These are phyloP conservation scores for Colletotrichum tropicicola DNA, from an alignment of 2,329 filamentous ascomycete species.

Conservation along the genomic window DNA sequence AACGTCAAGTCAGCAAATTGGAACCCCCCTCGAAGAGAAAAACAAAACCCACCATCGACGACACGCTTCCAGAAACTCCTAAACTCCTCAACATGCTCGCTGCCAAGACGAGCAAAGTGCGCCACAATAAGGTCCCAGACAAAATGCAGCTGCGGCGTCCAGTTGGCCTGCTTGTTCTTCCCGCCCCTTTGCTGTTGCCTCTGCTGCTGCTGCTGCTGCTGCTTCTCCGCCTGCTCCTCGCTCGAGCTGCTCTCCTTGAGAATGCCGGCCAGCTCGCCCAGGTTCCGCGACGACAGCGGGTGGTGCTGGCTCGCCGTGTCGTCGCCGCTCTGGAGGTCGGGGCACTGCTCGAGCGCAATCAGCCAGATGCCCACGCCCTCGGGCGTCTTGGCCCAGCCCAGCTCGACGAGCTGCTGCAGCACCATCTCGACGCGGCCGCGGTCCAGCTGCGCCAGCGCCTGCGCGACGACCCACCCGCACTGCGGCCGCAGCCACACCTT, in stretches of 20 bases:
- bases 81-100: conserved; percentile 61
- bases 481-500: conserved; percentile 92
- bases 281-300: conserved; percentile 75
- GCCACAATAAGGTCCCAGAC: conserved; percentile 85
- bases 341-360: conserved; percentile 70
- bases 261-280: conserved; percentile 75
- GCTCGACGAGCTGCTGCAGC: conserved; percentile 67
- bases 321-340: conserved; percentile 51
- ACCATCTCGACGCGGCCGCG: conserved; percentile 56
- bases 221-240: conserved; percentile 54
- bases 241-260: conserved; percentile 78
- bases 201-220: conserved; percentile 41
- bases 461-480: conserved; percentile 83
- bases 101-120: conserved; percentile 53
- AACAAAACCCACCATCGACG: conserved; percentile 81
- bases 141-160: conserved; percentile 84
- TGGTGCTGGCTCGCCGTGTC: conserved; percentile 80
- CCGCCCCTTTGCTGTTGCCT: conserved; percentile 21
- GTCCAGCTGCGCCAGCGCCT: conserved; percentile 72
- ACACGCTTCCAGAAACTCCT: conserved; percentile 85
- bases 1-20: conserved; percentile 33
- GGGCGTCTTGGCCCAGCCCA: conserved; percentile 81
- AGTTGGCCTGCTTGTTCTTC: conserved; percentile 73
- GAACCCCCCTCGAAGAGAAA: not conserved
- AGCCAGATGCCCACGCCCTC: conserved; percentile 94